These are phyloP conservation scores for Areca catechu DNA, from an alignment of 176 grass and related monocot species.

Conservation along the genomic window DNA sequence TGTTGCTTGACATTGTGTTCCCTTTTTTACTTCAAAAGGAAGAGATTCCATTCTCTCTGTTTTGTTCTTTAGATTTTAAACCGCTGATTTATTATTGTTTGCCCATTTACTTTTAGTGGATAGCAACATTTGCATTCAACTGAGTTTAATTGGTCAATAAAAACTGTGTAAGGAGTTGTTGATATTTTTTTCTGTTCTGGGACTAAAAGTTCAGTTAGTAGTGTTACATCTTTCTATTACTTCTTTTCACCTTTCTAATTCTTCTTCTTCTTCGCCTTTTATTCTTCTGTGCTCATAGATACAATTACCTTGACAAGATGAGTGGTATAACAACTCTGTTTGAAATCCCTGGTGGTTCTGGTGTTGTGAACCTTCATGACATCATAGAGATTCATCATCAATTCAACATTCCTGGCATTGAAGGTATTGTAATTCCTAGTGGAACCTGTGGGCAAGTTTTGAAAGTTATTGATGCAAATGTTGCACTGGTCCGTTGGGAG, in stretches of 20 bases:
- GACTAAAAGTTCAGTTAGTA: too few species aligned
- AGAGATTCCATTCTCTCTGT: background rate
- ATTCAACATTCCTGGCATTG: conserved; percentile 51
- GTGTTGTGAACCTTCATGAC: conserved; percentile 32
- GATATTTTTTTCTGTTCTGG: too few species aligned
- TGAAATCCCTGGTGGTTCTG: conserved; percentile 29
- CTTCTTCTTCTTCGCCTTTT: too few species aligned
- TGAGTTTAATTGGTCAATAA: background rate
- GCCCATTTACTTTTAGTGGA: too few species aligned
- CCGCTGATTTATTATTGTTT: too few species aligned
- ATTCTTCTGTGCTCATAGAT: conserved; percentile 28
- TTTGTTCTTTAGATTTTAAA: too few species aligned
- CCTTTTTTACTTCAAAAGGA: background rate
- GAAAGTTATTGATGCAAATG: conserved; percentile 51
- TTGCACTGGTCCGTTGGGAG: conserved; percentile 77
- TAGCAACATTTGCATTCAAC: background rate
- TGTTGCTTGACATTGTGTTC: background rate
- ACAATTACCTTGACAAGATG: conserved; percentile 85
- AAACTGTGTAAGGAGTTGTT: too few species aligned
- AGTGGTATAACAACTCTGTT: conserved; percentile 64
- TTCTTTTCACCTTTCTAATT: too few species aligned
- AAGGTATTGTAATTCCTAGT: conserved; percentile 53
- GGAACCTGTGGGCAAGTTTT: conserved; percentile 59
- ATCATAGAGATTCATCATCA: conserved; percentile 46
- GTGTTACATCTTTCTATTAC: too few species aligned